Evolutionary conservation across 805 yeast genomes (phyloP).

Genomic region (Cyberlindnera lachancei): DNA sequence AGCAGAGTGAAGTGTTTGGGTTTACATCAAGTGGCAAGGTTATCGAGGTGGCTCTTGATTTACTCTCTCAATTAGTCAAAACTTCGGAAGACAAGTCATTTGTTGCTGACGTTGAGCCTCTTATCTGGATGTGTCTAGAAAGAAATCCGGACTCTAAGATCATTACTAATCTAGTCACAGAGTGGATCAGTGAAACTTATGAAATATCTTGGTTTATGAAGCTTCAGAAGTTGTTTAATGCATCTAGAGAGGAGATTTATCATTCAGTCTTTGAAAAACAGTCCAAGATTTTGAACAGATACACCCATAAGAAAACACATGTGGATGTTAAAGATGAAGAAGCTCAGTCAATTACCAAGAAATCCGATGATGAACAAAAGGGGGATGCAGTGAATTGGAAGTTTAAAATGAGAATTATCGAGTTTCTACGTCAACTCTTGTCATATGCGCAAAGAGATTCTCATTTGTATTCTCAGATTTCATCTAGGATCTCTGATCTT

Average conservation of each 20-base stretch:
- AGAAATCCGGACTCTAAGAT: slow-evolving; percentile 35
- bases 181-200: slow-evolving; percentile 53
- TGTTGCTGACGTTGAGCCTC: slow-evolving; percentile 37
- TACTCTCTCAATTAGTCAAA: slow-evolving; percentile 53
- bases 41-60: slow-evolving; percentile 40
- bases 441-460: slow-evolving; percentile 31
- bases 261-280: slow-evolving; percentile 35
- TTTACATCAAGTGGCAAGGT: slow-evolving; percentile 34
- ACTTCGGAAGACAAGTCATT: slow-evolving; percentile 42
- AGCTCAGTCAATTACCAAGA: slow-evolving; percentile 34
- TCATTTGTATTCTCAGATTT: slow-evolving; percentile 32
- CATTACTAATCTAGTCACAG: slow-evolving; percentile 38
- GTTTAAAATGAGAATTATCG: slow-evolving; percentile 40
- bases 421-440: slow-evolving; percentile 37
- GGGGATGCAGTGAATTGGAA: slow-evolving; percentile 54
- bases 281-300: slow-evolving; percentile 32
- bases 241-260: slow-evolving; percentile 35
- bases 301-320: slow-evolving; percentile 24
- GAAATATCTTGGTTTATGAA: slow-evolving; percentile 52
- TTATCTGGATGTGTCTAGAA: slow-evolving; percentile 56
- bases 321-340: slow-evolving; percentile 39
- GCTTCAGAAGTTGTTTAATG: slow-evolving; percentile 41
- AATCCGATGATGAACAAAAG: slow-evolving; percentile 12
- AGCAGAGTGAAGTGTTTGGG: slow-evolving; percentile 36
- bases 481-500: slow-evolving; percentile 49